Evolutionary conservation across 2,329 filamentous ascomycete genomes (phyloP).

Genomic region (Aurifilum marmelostoma): DNA sequence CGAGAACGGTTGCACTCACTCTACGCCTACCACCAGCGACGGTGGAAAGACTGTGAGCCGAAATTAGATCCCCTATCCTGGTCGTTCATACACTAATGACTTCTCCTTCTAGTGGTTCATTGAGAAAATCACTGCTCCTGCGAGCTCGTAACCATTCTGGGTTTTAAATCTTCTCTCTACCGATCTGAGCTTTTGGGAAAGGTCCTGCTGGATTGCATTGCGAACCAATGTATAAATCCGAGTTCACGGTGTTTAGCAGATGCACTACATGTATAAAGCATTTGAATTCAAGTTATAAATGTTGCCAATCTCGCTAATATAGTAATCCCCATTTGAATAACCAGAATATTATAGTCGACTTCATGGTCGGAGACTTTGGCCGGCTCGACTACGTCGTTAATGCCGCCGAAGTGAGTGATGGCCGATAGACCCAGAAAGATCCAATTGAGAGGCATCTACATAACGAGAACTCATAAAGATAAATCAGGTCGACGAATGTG

Average conservation of each 20-base stretch:
- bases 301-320: too few species aligned
- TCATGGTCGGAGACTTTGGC: constrained; percentile 30
- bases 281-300: too few species aligned
- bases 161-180: too few species aligned
- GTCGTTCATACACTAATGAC: background rate
- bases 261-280: background rate
- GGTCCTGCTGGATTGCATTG: background rate
- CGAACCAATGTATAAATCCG: background rate
- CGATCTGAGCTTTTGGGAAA: background rate
- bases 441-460: background rate
- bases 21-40: constrained; percentile 13
- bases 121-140: constrained; percentile 27
- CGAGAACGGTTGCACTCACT: constrained; percentile 10
- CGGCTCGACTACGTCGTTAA: constrained; percentile 34
- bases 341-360: constrained; percentile 33
- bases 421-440: background rate
- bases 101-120: constrained; percentile 20
- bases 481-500: constrained; percentile 28
- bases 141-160: constrained; percentile 1
- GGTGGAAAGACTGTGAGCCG: constrained; percentile 25
- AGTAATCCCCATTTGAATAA: too few species aligned
- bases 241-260: background rate
- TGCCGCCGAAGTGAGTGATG: constrained; percentile 30
- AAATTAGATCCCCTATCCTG: background rate
- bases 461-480: background rate